Base-by-base conservation (phyloP, 441 rosid genomes). In the Raphanus hybrid region DNA sequence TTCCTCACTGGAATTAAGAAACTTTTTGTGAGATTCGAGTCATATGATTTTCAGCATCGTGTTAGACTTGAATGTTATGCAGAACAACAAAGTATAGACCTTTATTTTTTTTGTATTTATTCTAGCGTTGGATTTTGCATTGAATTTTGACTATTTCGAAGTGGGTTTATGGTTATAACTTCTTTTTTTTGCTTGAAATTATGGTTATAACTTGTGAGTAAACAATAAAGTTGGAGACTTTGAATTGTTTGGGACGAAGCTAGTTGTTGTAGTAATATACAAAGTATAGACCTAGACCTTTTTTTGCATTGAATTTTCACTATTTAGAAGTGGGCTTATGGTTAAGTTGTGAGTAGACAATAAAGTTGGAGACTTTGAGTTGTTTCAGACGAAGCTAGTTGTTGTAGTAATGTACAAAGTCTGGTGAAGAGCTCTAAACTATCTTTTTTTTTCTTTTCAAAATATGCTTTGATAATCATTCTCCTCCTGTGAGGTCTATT, bases 311-410 rank as follows among this genome's bases (percentile, higher is more conserved):
- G 37, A 59, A 27, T 34, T 2, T 32, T 55, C 18, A 10, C 32
- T 34, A 67, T 60, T 75, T 32, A 6, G 3, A 45, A 59, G 43
- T 58, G 60, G 62, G 29, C n/a, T 14, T 34, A 35, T 58, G 52
- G 61, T 75, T 67, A 29, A 39, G 6, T 68, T 67, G 68, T 67
- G 63, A 60, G 74, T 75, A 18, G 8, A 45, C 63, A 34, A 34
- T 8, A 61, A 68, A 68, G 12, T 10, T 76, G 48, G 60, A 63
- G 71, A 39, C 69, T 70, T 76, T 76, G 54, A 69, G 10, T 23
- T 69, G 32, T 48, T 54, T 62, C 23, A 32, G 64, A 61, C 15
- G 55, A 75, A 61, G 55, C 43, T 69, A 60, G 62, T 68, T 75
- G 43, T 76, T 69, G 7, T 69, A 45, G 54, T 60, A 5, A 45